phyloP scores from a whole-genome alignment of 2,329 filamentous ascomycete species.

The Claviceps capensis region DNA sequence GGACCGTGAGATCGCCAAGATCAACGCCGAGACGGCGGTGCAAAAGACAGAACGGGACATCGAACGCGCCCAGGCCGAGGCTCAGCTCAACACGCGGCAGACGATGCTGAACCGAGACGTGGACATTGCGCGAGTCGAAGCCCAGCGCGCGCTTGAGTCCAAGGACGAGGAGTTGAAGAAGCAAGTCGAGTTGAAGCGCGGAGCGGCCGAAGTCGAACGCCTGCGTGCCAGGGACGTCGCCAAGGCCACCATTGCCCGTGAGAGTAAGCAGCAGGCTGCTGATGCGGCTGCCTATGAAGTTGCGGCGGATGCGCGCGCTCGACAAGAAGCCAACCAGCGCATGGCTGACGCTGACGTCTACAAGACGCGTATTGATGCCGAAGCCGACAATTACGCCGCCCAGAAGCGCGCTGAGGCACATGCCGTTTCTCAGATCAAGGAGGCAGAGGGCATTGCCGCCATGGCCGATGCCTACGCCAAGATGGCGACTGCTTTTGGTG shows the following conservation, averaged over 20 bases:
- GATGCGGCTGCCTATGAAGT: constrained; percentile 53
- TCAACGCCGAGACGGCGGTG: constrained; percentile 73
- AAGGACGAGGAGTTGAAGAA: constrained; percentile 70
- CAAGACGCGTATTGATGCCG: constrained; percentile 33
- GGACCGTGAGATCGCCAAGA: constrained; percentile 78
- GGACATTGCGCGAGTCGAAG: constrained; percentile 61
- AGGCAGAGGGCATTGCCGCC: constrained; percentile 62
- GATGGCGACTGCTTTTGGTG: constrained; percentile 60
- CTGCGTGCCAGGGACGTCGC: constrained; percentile 66
- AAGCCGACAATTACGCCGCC: constrained; percentile 23
- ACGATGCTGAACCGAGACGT: constrained; percentile 61
- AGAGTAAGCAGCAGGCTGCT: constrained; percentile 54
- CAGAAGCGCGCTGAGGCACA: constrained; percentile 43
- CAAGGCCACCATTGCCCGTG: constrained; percentile 56
- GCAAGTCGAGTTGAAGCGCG: constrained; percentile 63
- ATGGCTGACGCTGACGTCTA: constrained; percentile 38
- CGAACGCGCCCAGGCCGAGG: constrained; percentile 67
- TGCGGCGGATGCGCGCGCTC: constrained; percentile 43
- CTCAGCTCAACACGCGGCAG: constrained; percentile 58
- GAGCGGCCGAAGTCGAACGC: constrained; percentile 66
- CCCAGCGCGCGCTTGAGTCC: constrained; percentile 57
- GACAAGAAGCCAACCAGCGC: constrained; percentile 38
- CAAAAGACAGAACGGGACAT: constrained; percentile 74
- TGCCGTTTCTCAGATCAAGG: constrained; percentile 48
- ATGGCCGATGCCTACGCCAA: constrained; percentile 72